Conservation (phyloP, 129 eudicot species). For the Tagetes patula region DNA sequence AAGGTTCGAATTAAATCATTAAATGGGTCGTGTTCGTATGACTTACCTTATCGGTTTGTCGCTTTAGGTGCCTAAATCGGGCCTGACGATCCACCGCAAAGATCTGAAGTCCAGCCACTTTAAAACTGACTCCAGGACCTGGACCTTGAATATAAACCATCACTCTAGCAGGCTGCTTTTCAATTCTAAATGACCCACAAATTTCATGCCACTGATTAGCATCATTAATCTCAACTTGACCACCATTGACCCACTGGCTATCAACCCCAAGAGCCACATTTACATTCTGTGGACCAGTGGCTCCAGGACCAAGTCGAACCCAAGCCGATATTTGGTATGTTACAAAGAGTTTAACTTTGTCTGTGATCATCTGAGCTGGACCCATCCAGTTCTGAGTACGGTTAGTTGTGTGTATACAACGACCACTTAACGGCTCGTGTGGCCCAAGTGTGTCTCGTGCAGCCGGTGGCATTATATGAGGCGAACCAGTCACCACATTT, state of each 20-base stretch:
- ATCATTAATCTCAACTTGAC: conserved; percentile 69
- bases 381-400: conserved; percentile 99
- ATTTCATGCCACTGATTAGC: conserved; percentile 77
- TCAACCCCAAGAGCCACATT: conserved; percentile 83
- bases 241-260: conserved; percentile 91
- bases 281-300: conserved; percentile 69
- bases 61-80: conserved; percentile 60
- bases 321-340: conserved; percentile 94
- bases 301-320: conserved; percentile 74
- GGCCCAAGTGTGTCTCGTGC: conserved; percentile 70
- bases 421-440: conserved; percentile 66
- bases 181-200: conserved; percentile 85
- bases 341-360: conserved; percentile 62
- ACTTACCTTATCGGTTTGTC: conserved; percentile 64
- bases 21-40: neutral
- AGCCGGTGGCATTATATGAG: conserved; percentile 77
- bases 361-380: conserved; percentile 94
- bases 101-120: conserved; percentile 84
- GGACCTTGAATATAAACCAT: conserved; percentile 96
- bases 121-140: conserved; percentile 66
- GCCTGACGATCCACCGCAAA: conserved; percentile 72
- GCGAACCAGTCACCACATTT: conserved; percentile 60
- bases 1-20: too few species aligned
- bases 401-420: conserved; percentile 59
- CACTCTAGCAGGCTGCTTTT: conserved; percentile 63